A percentile compares a stretch with the other conserved stretches of the same genome.
These are phyloP conservation scores for Trichophyton verrucosum DNA, from an alignment of 2,329 filamentous ascomycete genomes.

Conservation along the genomic window DNA sequence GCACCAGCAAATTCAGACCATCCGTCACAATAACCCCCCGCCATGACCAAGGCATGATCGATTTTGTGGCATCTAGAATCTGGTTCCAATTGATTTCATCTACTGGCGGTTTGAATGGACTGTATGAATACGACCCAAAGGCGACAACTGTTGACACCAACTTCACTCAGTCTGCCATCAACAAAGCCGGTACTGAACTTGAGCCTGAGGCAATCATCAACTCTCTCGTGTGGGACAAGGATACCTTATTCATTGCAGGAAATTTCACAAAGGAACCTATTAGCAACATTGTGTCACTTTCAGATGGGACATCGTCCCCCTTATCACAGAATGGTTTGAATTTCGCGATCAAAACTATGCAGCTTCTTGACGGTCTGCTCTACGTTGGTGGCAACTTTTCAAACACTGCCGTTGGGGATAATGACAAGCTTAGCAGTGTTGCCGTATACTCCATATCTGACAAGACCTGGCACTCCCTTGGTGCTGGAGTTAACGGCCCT, in stretches of 20 bases:
- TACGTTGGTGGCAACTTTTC: slow-evolving; percentile 82
- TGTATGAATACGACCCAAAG: slow-evolving; percentile 76
- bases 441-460: slow-evolving; percentile 60
- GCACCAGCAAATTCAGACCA: slow-evolving; percentile 60
- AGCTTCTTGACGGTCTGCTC: slow-evolving; percentile 51
- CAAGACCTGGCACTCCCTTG: slow-evolving; percentile 64
- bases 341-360: slow-evolving; percentile 59
- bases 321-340: slow-evolving; percentile 65
- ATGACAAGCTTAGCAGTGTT: slow-evolving; percentile 57
- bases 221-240: slow-evolving; percentile 51
- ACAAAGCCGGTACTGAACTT: slow-evolving; percentile 62
- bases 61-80: slow-evolving; percentile 80
- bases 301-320: slow-evolving; percentile 48
- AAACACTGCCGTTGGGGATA: slow-evolving; percentile 51
- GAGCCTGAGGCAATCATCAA: slow-evolving; percentile 55
- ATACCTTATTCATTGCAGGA: slow-evolving; percentile 64
- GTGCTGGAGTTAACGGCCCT: slow-evolving; percentile 70
- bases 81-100: slow-evolving; percentile 53
- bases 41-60: slow-evolving; percentile 48
- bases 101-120: slow-evolving; percentile 69
- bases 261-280: slow-evolving; percentile 62
- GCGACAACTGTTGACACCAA: slow-evolving; percentile 47
- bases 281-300: slow-evolving; percentile 66
- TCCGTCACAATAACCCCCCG: slow-evolving; percentile 64
- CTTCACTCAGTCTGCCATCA: slow-evolving; percentile 60